phyloP scores from a whole-genome alignment of 805 yeast genomes.

The Kluyveromyces nonfermentans region DNA sequence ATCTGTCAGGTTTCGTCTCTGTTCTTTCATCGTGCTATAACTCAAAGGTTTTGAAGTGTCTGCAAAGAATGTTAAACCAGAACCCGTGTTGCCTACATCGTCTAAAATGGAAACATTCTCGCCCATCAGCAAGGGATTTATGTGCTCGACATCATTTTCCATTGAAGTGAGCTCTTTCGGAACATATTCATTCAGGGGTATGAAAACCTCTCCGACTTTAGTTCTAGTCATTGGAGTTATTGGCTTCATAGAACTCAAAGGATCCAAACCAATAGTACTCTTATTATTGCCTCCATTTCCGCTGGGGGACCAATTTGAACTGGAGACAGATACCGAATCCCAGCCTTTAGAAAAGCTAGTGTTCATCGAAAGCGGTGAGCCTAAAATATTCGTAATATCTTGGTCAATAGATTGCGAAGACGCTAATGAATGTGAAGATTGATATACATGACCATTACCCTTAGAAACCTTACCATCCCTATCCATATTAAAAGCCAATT shows the following conservation, averaged over 20 bases:
- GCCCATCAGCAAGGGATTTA: constrained; percentile 1
- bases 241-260: constrained; percentile 20
- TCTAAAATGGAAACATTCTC: constrained; percentile 1
- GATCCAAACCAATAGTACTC: constrained; percentile 21
- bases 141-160: constrained; percentile 25
- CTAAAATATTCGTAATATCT: constrained; percentile 14
- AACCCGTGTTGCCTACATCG: neutral
- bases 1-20: neutral
- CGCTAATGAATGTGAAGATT: constrained; percentile 26
- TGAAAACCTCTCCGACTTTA: constrained; percentile 32
- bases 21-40: constrained; percentile 1
- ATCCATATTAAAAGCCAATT: neutral
- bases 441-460: constrained; percentile 23
- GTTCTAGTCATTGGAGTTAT: constrained; percentile 16
- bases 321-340: constrained; percentile 12
- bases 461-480: constrained; percentile 21
- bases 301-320: constrained; percentile 15
- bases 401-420: constrained; percentile 27
- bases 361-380: constrained; percentile 22
- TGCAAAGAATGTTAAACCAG: constrained; percentile 1
- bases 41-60: constrained; percentile 4
- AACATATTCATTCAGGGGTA: constrained; percentile 32
- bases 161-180: constrained; percentile 26
- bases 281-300: constrained; percentile 8
- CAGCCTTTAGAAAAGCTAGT: constrained; percentile 8